These are phyloP conservation scores for Kodamaea fukazawae DNA, from an alignment of 805 yeast genomes.

Conservation along the genomic window DNA sequence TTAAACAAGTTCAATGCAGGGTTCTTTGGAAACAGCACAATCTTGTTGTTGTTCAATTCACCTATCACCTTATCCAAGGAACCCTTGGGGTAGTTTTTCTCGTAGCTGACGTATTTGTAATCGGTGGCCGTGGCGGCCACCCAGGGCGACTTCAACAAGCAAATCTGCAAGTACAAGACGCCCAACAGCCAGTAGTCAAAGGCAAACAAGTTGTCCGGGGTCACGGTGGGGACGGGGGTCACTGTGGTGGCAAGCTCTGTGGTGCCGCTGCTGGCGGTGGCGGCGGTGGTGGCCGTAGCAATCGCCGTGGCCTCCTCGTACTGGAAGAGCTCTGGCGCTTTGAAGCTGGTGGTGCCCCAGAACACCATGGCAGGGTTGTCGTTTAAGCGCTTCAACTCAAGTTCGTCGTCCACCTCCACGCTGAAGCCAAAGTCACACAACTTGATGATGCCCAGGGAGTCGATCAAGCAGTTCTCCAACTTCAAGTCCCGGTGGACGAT, in stretches of 20 bases:
- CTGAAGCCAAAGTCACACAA: constrained; percentile 54
- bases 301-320: constrained; percentile 15
- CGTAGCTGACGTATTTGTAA: constrained; percentile 22
- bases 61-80: constrained; percentile 9
- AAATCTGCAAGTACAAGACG: constrained; percentile 45
- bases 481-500: constrained; percentile 53
- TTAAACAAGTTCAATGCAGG: constrained; percentile 35
- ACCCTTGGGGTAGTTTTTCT: constrained; percentile 25
- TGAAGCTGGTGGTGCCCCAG: constrained; percentile 53
- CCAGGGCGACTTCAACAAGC: constrained; percentile 50
- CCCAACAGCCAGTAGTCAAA: constrained; percentile 55
- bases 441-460: constrained; percentile 41
- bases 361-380: constrained; percentile 21
- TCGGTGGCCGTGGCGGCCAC: constrained; percentile 29
- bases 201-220: background rate
- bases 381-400: constrained; percentile 16
- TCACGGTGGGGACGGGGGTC: background rate
- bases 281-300: constrained; percentile 7
- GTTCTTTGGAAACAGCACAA: constrained; percentile 18
- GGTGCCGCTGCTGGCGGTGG: no score
- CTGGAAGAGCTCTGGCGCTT: constrained; percentile 50
- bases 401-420: constrained; percentile 23
- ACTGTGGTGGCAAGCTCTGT: no score
- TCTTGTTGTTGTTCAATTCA: constrained; percentile 14
- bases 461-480: constrained; percentile 53